These are phyloP conservation scores for Scopulariopsis brevicaulis DNA, from an alignment of 2,329 filamentous ascomycete species.

Conservation along the genomic window DNA sequence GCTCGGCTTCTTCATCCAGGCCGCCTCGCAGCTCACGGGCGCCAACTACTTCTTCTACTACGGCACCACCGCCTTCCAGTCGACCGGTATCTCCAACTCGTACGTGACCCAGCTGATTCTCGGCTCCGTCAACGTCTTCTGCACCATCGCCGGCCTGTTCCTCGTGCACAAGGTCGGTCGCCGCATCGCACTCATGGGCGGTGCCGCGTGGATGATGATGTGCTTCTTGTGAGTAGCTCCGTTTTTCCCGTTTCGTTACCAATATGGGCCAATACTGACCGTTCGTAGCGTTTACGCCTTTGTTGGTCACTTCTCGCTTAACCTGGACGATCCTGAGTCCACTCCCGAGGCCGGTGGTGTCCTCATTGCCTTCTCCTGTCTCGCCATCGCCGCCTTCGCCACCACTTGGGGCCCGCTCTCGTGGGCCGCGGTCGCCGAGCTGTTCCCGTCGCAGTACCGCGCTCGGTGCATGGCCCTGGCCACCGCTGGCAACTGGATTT, in stretches of 20 bases:
- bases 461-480: conserved; percentile 42
- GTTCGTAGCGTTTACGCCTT: conserved; percentile 30
- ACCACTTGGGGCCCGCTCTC: conserved; percentile 60
- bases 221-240: conserved; percentile 30
- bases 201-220: conserved; percentile 48
- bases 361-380: conserved; percentile 57
- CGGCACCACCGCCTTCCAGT: conserved; percentile 52
- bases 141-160: conserved; percentile 54
- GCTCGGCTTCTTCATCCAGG: conserved; percentile 51
- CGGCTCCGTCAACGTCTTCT: conserved; percentile 54
- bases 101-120: conserved; percentile 60
- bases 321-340: conserved; percentile 26
- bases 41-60: conserved; percentile 62
- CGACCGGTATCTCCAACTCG: conserved; percentile 52
- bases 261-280: too few species aligned
- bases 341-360: conserved; percentile 40
- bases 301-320: conserved; percentile 32
- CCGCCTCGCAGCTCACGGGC: conserved; percentile 57
- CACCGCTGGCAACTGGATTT: conserved; percentile 50
- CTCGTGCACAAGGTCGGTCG: conserved; percentile 56
- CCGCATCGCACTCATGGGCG: conserved; percentile 49
- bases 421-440: conserved; percentile 54
- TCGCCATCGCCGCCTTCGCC: conserved; percentile 58
- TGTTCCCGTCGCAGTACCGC: conserved; percentile 49
- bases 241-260: too few species aligned